Conservation (phyloP, 2,329 filamentous ascomycete genomes). For the Fusarium nanum region DNA sequence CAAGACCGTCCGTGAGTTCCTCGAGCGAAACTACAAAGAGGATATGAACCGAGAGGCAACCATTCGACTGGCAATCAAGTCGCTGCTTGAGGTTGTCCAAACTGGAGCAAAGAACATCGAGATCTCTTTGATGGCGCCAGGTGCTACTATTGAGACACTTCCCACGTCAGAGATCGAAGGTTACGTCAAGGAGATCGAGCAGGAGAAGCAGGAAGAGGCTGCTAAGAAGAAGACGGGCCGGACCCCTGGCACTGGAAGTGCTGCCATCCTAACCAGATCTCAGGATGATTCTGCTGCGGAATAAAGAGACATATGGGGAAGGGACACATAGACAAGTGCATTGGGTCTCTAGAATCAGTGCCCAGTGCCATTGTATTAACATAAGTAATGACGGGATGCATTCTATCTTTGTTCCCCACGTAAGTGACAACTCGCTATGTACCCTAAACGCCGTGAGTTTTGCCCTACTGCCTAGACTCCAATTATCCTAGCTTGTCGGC, state of each 20-base stretch:
- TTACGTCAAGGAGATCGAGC: constrained; percentile 98
- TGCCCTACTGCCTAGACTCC: constrained; percentile 39
- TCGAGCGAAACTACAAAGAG: constrained; percentile 98
- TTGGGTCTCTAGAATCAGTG: constrained; percentile 44
- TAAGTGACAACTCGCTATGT: constrained; percentile 42
- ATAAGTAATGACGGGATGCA: constrained; percentile 50
- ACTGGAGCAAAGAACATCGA: constrained; percentile 99
- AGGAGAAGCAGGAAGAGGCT: constrained; percentile 99
- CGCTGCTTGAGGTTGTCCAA: constrained; percentile 95
- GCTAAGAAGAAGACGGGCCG: constrained; percentile 93
- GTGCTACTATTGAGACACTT: constrained; percentile 91
- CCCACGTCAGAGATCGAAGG: constrained; percentile 95
- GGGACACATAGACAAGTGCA: constrained; percentile 45
- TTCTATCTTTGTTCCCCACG: constrained; percentile 29
- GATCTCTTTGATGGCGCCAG: constrained; percentile 97
- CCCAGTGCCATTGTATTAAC: constrained; percentile 53
- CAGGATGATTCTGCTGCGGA: constrained; percentile 56
- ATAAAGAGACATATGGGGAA: constrained; percentile 42
- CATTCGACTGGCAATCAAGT: constrained; percentile 98
- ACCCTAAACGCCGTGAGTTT: constrained; percentile 49
- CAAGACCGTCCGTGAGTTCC: constrained; percentile 98
- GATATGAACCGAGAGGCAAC: constrained; percentile 97
- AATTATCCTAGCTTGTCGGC: constrained; percentile 78
- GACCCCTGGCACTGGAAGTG: constrained; percentile 74
- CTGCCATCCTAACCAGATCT: constrained; percentile 79